Percentiles rank a stretch among this genome's conserved stretches.
Conservation (phyloP, 2,329 filamentous ascomycete genomes). For the Neurospora sp. region DNA sequence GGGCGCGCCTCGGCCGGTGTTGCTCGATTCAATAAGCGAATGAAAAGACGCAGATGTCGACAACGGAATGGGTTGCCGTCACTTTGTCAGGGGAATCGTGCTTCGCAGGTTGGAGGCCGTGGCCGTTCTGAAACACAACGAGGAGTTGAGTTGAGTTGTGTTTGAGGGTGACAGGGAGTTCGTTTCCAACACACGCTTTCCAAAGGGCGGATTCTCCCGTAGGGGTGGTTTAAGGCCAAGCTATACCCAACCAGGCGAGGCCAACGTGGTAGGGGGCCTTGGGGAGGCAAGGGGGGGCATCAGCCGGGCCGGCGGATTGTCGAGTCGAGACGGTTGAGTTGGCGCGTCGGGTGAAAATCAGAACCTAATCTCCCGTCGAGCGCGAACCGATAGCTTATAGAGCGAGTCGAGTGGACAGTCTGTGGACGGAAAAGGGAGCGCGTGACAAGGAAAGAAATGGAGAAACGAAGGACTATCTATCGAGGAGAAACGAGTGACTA, state of each 20-base stretch:
- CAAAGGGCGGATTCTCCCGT: background rate
- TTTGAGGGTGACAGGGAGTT: constrained; percentile 18
- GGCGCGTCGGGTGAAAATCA: background rate
- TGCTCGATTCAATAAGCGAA: background rate
- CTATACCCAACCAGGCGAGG: background rate
- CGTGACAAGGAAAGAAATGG: background rate
- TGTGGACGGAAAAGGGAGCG: background rate
- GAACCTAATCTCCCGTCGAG: background rate
- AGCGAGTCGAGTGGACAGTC: background rate
- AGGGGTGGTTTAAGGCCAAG: background rate
- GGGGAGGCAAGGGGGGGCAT: background rate
- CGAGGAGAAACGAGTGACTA: background rate
- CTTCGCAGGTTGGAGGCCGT: constrained; percentile 12
- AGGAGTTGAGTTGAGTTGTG: constrained; percentile 17
- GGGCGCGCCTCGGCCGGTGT: background rate
- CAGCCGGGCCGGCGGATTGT: background rate
- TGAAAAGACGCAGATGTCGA: background rate
- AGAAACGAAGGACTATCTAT: background rate
- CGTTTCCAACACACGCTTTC: constrained; percentile 8
- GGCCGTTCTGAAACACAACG: constrained; percentile 20
- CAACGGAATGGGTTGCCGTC: background rate
- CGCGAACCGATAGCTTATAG: background rate
- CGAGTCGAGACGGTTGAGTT: background rate
- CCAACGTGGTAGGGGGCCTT: background rate
- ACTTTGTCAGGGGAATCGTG: constrained; percentile 5